A percentile compares a stretch with the other conserved stretches of the same genome.
These are phyloP conservation scores for Blastobotrys elegans DNA, from an alignment of 1,139 yeast species.

Conservation along the genomic window DNA sequence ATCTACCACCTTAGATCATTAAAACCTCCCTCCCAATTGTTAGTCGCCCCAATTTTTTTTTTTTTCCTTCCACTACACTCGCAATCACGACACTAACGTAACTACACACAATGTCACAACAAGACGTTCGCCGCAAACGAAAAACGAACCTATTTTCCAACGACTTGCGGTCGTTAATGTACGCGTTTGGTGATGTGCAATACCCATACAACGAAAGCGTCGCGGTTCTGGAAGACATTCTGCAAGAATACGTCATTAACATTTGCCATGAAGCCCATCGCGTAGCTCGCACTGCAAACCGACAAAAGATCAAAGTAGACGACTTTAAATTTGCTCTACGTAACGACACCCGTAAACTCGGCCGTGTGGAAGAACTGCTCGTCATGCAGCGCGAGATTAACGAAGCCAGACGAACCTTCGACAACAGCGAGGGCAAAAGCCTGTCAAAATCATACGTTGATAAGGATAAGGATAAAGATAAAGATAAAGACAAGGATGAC, in stretches of 20 bases:
- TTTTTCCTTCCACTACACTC: background rate
- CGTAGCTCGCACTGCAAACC: conserved; percentile 48
- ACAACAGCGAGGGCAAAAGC: conserved; percentile 54
- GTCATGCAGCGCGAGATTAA: conserved; percentile 69
- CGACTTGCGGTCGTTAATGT: conserved; percentile 61
- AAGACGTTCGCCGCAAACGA: conserved; percentile 13
- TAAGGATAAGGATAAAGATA: conserved; percentile 24
- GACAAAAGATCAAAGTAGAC: conserved; percentile 75
- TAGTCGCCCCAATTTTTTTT: background rate
- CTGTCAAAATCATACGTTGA: conserved; percentile 36
- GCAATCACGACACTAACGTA: background rate
- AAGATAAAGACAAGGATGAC: conserved; percentile 17
- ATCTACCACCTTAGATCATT: no score
- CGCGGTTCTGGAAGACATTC: conserved; percentile 75
- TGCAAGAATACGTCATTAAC: conserved; percentile 70
- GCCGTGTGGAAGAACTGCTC: conserved; percentile 76
- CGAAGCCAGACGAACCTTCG: conserved; percentile 78
- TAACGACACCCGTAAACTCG: conserved; percentile 76
- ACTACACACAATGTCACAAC: conserved; percentile 3
- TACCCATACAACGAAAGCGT: conserved; percentile 75
- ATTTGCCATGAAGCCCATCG: conserved; percentile 58
- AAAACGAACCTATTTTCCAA: conserved; percentile 36
- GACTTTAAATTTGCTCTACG: conserved; percentile 84
- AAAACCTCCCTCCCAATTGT: no score
- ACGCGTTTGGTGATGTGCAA: conserved; percentile 82